Evolutionary conservation across 345 rosid species (phyloP).

Genomic region (Aurinia saxatilis): DNA sequence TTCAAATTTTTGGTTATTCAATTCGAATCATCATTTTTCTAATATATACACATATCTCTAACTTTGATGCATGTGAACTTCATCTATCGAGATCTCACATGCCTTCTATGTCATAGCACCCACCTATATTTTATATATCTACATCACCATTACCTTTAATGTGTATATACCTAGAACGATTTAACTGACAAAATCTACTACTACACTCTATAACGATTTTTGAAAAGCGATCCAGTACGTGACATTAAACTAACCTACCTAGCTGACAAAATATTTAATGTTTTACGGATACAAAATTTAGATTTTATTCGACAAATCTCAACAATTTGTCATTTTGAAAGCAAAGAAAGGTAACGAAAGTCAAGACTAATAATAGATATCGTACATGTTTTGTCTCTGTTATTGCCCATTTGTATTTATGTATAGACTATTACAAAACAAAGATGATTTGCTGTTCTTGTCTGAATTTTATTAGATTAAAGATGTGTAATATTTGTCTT

Average conservation of each 20-base stretch:
- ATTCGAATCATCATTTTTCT: conserved; percentile 3
- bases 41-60: conserved; percentile 1
- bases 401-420: not conserved
- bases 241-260: conserved; percentile 6
- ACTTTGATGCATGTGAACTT: conserved; percentile 30
- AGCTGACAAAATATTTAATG: conserved; percentile 18
- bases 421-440: conserved; percentile 3
- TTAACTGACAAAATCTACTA: not conserved
- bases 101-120: conserved; percentile 18
- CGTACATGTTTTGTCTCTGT: conserved; percentile 13
- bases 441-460: not conserved
- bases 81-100: conserved; percentile 7
- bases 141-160: conserved; percentile 16
- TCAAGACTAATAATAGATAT: not conserved
- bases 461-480: not conserved
- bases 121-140: conserved; percentile 9
- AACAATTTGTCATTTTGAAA: conserved; percentile 11
- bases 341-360: conserved; percentile 12
- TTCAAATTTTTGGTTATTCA: not conserved
- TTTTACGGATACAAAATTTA: too few species aligned
- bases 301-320: conserved; percentile 7
- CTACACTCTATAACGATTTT: too few species aligned
- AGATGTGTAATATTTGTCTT: not conserved
- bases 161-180: conserved; percentile 4
- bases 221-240: too few species aligned